phyloP scores from a whole-genome alignment of 129 eudicot species.

The Tanacetum coccineum region DNA sequence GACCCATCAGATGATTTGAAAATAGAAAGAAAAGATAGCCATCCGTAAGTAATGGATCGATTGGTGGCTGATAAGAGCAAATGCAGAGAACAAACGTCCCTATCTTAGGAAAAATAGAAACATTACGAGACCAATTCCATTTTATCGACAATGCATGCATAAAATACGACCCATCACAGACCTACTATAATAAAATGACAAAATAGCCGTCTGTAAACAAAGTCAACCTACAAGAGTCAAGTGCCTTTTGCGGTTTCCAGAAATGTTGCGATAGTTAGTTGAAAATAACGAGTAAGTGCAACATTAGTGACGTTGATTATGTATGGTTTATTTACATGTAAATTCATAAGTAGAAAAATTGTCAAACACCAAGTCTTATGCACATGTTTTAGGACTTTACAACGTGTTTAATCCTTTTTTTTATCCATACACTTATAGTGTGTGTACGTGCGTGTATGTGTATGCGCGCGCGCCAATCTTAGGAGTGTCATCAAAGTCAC shows the following conservation, averaged over 20 bases:
- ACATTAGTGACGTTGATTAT: too few relatives aligned
- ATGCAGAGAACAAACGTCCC: slow-evolving; percentile 4
- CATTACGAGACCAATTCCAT: slow-evolving; percentile 13
- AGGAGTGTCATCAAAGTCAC: too few relatives aligned
- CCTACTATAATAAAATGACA: background rate
- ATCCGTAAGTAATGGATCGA: slow-evolving; percentile 17
- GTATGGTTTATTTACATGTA: too few relatives aligned
- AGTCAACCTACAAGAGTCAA: background rate
- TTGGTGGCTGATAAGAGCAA: slow-evolving; percentile 5
- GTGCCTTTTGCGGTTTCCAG: background rate
- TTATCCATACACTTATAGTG: too few relatives aligned
- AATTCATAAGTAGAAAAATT: too few relatives aligned
- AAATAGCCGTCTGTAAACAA: background rate
- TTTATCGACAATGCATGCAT: background rate
- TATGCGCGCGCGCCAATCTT: too few relatives aligned
- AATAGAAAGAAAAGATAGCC: background rate
- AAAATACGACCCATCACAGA: background rate
- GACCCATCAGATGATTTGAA: slow-evolving; percentile 1
- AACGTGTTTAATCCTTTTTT: too few relatives aligned
- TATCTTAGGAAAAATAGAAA: slow-evolving; percentile 5
- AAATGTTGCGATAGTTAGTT: too few relatives aligned
- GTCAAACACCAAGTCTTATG: too few relatives aligned
- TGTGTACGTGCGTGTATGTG: too few relatives aligned
- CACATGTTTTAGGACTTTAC: too few relatives aligned
- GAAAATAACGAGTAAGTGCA: too few relatives aligned